Base-by-base conservation (phyloP, 2,329 filamentous ascomycete genomes). In the Scorias spongiosa region DNA sequence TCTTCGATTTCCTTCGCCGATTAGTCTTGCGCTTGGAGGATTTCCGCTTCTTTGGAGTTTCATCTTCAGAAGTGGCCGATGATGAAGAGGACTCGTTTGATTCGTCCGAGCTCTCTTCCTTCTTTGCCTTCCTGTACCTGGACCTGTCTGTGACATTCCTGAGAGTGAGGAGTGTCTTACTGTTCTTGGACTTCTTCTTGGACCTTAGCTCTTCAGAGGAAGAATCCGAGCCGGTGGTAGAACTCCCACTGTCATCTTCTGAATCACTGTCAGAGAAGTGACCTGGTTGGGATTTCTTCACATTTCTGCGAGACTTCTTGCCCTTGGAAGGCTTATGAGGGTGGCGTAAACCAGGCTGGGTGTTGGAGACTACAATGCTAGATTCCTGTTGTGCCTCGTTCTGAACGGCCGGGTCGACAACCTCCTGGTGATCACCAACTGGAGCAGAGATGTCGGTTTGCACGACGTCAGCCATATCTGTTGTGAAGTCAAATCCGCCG, bases 1-100 rank as follows among this genome's bases (percentile, higher is more conserved):
- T 51, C 48, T 52, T 54, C 43, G 46, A 50, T 49, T 53, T 55
- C 17, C 43, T 43, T 10, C 46, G 49, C 48, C 50, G 53, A 40
- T 47, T 50, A 10, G 44, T 29, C 15, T 44, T 51, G 37, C 44
- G 26, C 43, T 55, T 53, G 47, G 50, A 54, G 12, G 46, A 41
- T 40, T 49, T 46, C 45, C 50, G 53, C 46, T 50, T 48, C 42
- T 48, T 50, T 17, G 44, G 37, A 29, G 42, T 26, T 30, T 52
- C 49, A 20, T 53, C 50, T 42, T 54, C 54, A 15, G 51, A 52
- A 18, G 48, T 50, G 40, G 46, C 51, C 28, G 53, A 48, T 2
- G 50, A 52, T 2, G 51, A 51, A 29, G 45, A 46, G 38, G 44
- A 43, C 14, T 48, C 46, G n/a, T 44, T 42, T 2, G 48, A 52